Conservation (phyloP, 1,284 basidiomycete species). For the Leccinum ponderosum region DNA sequence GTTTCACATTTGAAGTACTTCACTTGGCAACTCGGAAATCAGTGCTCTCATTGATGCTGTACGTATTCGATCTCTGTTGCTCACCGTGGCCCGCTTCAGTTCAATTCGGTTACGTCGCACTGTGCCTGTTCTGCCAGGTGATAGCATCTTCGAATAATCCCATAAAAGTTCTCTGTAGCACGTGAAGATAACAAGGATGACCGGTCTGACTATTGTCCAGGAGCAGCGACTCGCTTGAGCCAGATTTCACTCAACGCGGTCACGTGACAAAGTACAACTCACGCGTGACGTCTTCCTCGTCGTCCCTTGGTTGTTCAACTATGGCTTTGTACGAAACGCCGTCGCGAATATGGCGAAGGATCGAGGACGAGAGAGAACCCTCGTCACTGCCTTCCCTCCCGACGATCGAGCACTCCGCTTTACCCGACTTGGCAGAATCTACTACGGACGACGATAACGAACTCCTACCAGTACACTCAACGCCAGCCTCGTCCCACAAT, state of each 20-base stretch:
- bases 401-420: conserved; percentile 59
- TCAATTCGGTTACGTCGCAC: too few species aligned
- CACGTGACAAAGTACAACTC: not conserved
- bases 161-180: too few species aligned
- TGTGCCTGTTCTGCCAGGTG: too few species aligned
- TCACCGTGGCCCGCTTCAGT: too few species aligned
- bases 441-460: conserved; percentile 38
- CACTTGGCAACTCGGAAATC: too few species aligned
- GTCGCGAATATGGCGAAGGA: conserved; percentile 76
- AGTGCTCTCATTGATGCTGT: too few species aligned
- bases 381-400: conserved; percentile 77
- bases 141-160: too few species aligned
- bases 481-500: conserved; percentile 51
- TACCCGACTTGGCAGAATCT: conserved; percentile 35
- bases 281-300: not conserved
- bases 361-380: conserved; percentile 72
- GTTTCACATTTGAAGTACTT: too few species aligned
- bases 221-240: too few species aligned
- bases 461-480: conserved; percentile 58
- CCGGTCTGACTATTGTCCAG: too few species aligned
- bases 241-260: not conserved
- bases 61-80: too few species aligned
- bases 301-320: not conserved
- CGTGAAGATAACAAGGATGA: too few species aligned
- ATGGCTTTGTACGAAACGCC: conserved; percentile 68